phyloP scores from a whole-genome alignment of 2,329 filamentous ascomycete genomes.

The Alternaria burnsii region DNA sequence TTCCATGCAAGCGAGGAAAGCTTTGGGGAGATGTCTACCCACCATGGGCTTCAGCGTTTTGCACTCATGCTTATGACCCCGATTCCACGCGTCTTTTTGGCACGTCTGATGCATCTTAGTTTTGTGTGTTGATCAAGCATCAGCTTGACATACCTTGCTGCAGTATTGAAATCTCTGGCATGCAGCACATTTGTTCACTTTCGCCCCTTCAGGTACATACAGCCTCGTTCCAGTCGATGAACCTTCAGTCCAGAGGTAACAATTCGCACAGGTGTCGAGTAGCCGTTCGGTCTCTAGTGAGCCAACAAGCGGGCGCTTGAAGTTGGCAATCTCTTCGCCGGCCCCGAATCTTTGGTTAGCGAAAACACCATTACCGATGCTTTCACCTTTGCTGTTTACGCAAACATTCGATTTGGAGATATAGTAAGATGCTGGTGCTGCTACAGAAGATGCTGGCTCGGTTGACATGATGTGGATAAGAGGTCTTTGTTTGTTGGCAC shows the following conservation, averaged over 20 bases:
- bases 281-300: conserved; percentile 64
- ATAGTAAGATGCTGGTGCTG: conserved; percentile 24
- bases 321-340: conserved; percentile 59
- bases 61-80: conserved; percentile 68
- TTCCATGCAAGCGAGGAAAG: conserved; percentile 64
- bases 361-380: conserved; percentile 64
- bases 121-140: background rate
- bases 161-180: conserved; percentile 69
- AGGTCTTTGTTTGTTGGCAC: background rate
- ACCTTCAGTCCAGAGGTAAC: conserved; percentile 57
- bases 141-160: conserved; percentile 57
- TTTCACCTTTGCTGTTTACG: conserved; percentile 28
- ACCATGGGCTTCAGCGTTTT: conserved; percentile 58
- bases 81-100: conserved; percentile 67
- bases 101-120: conserved; percentile 57
- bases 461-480: background rate
- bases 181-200: conserved; percentile 64
- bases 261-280: conserved; percentile 65
- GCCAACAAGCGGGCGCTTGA: conserved; percentile 62
- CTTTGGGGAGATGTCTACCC: conserved; percentile 59
- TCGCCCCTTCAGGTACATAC: conserved; percentile 44
- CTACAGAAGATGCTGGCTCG: conserved; percentile 1
- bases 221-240: conserved; percentile 42
- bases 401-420: conserved; percentile 35
- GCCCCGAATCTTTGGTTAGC: conserved; percentile 57